Conservation (phyloP, 2,329 filamentous ascomycete species). For the Alternaria sp. region DNA sequence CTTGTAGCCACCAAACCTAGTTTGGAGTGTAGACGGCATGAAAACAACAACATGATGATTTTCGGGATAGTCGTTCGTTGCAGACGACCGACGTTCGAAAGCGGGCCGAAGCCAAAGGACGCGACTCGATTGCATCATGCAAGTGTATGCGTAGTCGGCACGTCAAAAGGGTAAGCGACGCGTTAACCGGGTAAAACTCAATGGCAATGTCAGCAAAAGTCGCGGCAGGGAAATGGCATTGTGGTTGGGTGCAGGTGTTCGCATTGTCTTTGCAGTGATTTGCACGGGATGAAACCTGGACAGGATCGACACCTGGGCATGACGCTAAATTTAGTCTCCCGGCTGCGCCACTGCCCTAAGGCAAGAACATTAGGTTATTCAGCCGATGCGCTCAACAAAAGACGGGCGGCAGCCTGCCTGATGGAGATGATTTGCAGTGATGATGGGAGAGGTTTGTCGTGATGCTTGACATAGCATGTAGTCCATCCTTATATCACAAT, state of each 20-base stretch:
- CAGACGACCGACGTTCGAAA: background rate
- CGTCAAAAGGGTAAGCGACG: background rate
- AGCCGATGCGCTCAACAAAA: constrained; percentile 9
- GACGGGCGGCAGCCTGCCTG: background rate
- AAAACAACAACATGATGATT: background rate
- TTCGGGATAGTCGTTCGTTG: background rate
- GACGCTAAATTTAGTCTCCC: constrained; percentile 18
- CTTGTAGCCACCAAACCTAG: background rate
- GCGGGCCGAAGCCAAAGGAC: background rate
- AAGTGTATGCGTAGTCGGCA: background rate
- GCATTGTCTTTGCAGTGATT: constrained; percentile 4
- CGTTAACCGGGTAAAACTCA: background rate
- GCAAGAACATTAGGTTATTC: constrained; percentile 5
- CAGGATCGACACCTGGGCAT: constrained; percentile 6
- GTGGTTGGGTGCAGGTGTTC: background rate
- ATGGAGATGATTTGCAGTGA: background rate
- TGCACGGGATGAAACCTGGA: constrained; percentile 17
- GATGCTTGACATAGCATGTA: constrained; percentile 7
- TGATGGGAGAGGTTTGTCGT: background rate
- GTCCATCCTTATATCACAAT: background rate
- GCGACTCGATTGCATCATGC: background rate
- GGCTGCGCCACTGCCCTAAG: constrained; percentile 22
- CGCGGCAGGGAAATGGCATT: background rate
- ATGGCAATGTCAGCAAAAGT: background rate
- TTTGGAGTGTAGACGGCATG: background rate